A percentile compares a stretch with the other conserved stretches of the same genome.
phyloP scores from a whole-genome alignment of 192 early-diverging fungal genomes.

The Linnemannia hyalina region DNA sequence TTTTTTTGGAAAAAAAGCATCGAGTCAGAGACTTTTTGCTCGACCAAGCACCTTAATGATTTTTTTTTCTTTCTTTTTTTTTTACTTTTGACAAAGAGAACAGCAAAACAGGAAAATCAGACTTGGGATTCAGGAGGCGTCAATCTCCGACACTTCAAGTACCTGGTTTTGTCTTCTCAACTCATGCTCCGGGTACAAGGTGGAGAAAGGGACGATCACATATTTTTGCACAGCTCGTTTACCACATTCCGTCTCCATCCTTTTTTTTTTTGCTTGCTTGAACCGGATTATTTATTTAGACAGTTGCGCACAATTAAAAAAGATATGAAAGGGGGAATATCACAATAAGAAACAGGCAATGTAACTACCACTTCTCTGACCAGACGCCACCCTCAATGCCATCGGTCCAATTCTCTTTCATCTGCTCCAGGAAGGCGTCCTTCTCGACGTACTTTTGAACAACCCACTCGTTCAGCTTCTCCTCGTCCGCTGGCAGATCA shows the following conservation, averaged over 20 bases:
- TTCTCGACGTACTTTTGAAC: constrained; percentile 85
- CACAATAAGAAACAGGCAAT: neutral
- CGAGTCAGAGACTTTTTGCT: constrained; percentile 6
- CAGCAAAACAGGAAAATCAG: neutral
- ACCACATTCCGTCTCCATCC: neutral
- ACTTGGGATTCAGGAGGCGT: neutral
- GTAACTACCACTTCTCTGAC: constrained; percentile 37
- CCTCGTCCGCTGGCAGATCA: constrained; percentile 80
- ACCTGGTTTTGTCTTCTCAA: neutral
- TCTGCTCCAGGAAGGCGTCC: constrained; percentile 82
- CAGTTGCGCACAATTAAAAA: neutral
- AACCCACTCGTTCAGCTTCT: constrained; percentile 82
- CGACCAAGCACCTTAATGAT: neutral
- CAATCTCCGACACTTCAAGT: neutral
- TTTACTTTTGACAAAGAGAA: no score
- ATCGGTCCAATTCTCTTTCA: constrained; percentile 65
- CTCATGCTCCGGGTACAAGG: neutral
- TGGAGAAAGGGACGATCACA: neutral
- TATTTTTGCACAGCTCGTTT: neutral
- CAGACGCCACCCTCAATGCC: constrained; percentile 52
- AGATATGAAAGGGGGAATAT: neutral
- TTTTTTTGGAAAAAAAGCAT: neutral
- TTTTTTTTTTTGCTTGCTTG: neutral
- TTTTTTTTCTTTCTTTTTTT: neutral
- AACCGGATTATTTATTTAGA: neutral